Evolutionary conservation across 169 alveolate genomes (phyloP).

Genomic region (Condylostoma magnum): DNA sequence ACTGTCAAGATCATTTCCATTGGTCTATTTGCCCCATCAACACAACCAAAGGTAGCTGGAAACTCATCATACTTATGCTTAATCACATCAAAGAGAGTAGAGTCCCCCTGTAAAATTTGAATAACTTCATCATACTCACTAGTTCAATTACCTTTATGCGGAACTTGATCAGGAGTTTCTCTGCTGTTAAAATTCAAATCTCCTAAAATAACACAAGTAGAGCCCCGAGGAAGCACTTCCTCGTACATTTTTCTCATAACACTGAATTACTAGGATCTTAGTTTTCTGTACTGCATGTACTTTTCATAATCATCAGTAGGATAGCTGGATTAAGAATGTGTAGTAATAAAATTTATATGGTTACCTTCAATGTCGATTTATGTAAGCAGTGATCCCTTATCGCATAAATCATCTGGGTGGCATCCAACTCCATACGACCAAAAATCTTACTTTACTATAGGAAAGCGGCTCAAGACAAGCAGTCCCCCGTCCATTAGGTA

Average conservation of each 20-base stretch:
- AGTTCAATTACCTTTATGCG: neutral
- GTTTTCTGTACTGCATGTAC: conserved; percentile 19
- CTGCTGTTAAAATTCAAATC: conserved; percentile 21
- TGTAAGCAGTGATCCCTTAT: conserved; percentile 40
- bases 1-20: conserved; percentile 20
- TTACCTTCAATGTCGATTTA: conserved; percentile 32
- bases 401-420: conserved; percentile 31
- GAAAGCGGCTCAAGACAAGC: conserved; percentile 40
- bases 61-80: conserved; percentile 6
- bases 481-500: conserved; percentile 47
- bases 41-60: conserved; percentile 20
- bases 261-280: conserved; percentile 37
- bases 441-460: conserved; percentile 40
- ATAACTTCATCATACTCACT: neutral
- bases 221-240: neutral
- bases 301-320: conserved; percentile 12
- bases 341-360: conserved; percentile 36
- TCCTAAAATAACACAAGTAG: neutral
- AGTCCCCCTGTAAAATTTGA: neutral
- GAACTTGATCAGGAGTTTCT: neutral
- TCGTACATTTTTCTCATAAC: conserved; percentile 25
- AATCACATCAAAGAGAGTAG: neutral
- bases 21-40: conserved; percentile 1
- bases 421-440: conserved; percentile 20
- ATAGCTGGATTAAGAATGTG: conserved; percentile 46